Conservation (phyloP, 2,329 filamentous ascomycete species). For the Mycosphaerelloides madeirae region DNA sequence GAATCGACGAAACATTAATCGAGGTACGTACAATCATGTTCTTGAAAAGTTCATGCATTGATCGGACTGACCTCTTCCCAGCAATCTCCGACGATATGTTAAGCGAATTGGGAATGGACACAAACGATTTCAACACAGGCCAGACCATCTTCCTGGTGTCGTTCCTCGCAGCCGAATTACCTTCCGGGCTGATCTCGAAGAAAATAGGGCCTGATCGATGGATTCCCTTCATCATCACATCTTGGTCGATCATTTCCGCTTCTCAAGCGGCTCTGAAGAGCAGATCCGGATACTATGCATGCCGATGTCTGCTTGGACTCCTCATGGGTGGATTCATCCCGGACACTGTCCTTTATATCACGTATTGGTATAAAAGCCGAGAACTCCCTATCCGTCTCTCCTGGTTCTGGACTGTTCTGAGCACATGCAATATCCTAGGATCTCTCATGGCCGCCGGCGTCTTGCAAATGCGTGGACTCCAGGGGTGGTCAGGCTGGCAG, state of each 20-base stretch:
- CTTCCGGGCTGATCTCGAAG: slow-evolving; percentile 46
- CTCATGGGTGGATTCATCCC: slow-evolving; percentile 35
- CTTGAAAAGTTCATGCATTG: slow-evolving; percentile 45
- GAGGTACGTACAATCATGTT: slow-evolving; percentile 9
- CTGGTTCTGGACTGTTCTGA: slow-evolving; percentile 39
- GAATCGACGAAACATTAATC: slow-evolving; percentile 28
- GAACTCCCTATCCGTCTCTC: slow-evolving; percentile 41
- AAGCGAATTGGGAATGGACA: slow-evolving; percentile 23
- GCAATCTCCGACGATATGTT: slow-evolving; percentile 27
- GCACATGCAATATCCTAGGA: slow-evolving; percentile 28
- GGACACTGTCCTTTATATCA: slow-evolving; percentile 48
- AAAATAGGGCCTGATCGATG: slow-evolving; percentile 44
- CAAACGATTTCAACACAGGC: slow-evolving; percentile 31
- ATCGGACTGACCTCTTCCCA: slow-evolving; percentile 4
- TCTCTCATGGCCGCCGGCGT: slow-evolving; percentile 52
- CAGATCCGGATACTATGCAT: slow-evolving; percentile 34
- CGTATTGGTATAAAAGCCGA: slow-evolving; percentile 28
- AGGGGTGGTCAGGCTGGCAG: slow-evolving; percentile 19
- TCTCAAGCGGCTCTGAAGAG: slow-evolving; percentile 27
- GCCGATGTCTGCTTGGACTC: slow-evolving; percentile 36
- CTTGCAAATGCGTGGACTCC: slow-evolving; percentile 37
- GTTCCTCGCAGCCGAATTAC: slow-evolving; percentile 38
- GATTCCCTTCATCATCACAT: slow-evolving; percentile 39
- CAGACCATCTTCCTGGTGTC: slow-evolving; percentile 25
- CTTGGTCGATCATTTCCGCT: slow-evolving; percentile 41